phyloP scores from a whole-genome alignment of 352 stramenopile species.

The Globisporangium camurandrum region DNA sequence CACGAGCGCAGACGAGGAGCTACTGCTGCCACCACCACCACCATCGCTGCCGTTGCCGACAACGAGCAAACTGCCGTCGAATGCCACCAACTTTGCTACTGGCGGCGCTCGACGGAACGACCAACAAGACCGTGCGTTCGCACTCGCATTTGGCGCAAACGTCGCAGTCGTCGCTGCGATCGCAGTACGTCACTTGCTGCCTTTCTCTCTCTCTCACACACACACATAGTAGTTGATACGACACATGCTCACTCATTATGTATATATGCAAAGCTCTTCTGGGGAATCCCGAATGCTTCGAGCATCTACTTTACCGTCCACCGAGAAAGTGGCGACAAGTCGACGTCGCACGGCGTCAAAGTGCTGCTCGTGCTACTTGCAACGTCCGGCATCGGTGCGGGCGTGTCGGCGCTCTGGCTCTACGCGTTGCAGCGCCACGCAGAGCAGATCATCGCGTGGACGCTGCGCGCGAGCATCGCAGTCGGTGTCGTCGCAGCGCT shows the following conservation, averaged over 20 bases:
- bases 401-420: constrained; percentile 69
- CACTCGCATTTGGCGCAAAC: constrained; percentile 55
- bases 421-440: constrained; percentile 70
- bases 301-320: constrained; percentile 80
- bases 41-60: not conserved
- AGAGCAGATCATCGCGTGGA: constrained; percentile 60
- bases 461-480: constrained; percentile 53
- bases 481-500: constrained; percentile 38
- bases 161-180: constrained; percentile 41
- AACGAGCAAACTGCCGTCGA: not conserved
- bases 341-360: constrained; percentile 61
- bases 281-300: constrained; percentile 64
- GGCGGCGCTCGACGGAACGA: constrained; percentile 24
- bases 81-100: not conserved
- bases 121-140: constrained; percentile 61
- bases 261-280: constrained; percentile 44
- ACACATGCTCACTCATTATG: too few species aligned
- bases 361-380: constrained; percentile 62
- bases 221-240: too few species aligned
- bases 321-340: constrained; percentile 21
- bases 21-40: not conserved
- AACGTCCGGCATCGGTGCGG: constrained; percentile 57
- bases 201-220: not conserved
- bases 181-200: constrained; percentile 28
- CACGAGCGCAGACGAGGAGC: not conserved